Base-by-base conservation (phyloP, 2,329 filamentous ascomycete species). In the Ophiosphaerella herpotricha region DNA sequence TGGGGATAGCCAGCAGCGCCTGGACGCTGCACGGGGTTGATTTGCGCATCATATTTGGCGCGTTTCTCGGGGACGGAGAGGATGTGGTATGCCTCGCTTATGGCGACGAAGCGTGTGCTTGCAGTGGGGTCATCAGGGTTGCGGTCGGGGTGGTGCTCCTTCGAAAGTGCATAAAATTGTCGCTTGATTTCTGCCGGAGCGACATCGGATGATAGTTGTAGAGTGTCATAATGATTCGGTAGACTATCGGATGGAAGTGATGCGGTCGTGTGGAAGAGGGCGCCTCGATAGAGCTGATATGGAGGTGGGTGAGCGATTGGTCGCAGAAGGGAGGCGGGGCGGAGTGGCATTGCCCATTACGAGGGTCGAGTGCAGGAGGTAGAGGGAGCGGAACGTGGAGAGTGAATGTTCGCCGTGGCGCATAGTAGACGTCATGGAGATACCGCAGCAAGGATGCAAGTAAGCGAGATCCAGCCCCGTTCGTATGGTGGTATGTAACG, bases 111-210 rank as follows among this genome's bases (percentile, higher is more conserved):
- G 70, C 87, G 89, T 50, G 83, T 77, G 4, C 86, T 80, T 55
- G 92, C 89, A 50, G 77, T 70, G 4, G 89, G 88, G 74, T 96
- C 88, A 61, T 82, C 70, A 52, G 82, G 90, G 79, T 97, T 95
- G 70, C 86, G 85, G 80, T 99, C 94, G 1, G 94, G 94, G 75
- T 99, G 94, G 81, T 96, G 88, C 46, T 82, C 78, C 76, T 97
- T 96, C 68, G 91, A 96, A 71, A 97, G 89, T 54, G 82, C 76
- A 81, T 97, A 97, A 83, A 97, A 99, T 71, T 84, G 76, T 87
- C 89, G 93, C 75, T 97, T 97, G 54, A 97, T 92, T 45, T 96
- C 90, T 7, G 80, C 78, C 1, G 83, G 76, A 13, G 88, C 85
- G 35, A 93, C 92, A 57, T 82, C 82, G 36, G 81, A 79, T 0